Evolutionary conservation across 768 basidiomycete genomes (phyloP).

Genomic region (Phylloporus rhodoxanthus): DNA sequence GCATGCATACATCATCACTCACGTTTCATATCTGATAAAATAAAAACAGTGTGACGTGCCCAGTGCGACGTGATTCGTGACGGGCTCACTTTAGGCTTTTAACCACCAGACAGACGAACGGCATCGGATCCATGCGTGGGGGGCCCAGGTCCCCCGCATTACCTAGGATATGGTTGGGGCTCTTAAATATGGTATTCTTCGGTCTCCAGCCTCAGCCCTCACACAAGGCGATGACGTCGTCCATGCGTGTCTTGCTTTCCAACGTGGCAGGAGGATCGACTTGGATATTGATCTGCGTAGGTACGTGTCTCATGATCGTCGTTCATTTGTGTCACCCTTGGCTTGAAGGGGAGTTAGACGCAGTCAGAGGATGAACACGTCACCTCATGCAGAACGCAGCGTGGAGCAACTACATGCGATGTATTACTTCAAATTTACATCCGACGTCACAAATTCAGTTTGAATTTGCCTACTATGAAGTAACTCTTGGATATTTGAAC

Average conservation of each 20-base stretch:
- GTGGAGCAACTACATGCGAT: too few species aligned
- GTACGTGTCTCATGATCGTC: neutral
- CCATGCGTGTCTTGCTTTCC: neutral
- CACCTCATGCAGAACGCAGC: too few species aligned
- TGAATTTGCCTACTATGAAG: too few species aligned
- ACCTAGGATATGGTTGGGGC: too few species aligned
- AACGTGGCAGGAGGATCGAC: neutral
- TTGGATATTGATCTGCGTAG: neutral
- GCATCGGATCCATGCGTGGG: neutral
- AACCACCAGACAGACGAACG: neutral
- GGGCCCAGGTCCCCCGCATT: neutral
- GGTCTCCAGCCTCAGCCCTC: neutral
- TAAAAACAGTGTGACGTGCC: too few species aligned
- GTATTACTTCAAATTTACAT: too few species aligned
- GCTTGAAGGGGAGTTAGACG: neutral
- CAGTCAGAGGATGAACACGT: neutral
- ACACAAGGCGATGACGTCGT: neutral
- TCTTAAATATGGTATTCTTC: too few species aligned
- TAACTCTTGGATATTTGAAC: too few species aligned
- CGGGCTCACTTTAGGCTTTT: neutral
- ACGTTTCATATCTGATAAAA: too few species aligned
- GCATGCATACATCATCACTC: too few species aligned
- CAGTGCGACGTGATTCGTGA: too few species aligned
- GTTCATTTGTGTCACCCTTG: neutral
- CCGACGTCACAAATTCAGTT: too few species aligned